phyloP scores from a whole-genome alignment of 2,329 filamentous ascomycete species.

The Calonectria crousiana region DNA sequence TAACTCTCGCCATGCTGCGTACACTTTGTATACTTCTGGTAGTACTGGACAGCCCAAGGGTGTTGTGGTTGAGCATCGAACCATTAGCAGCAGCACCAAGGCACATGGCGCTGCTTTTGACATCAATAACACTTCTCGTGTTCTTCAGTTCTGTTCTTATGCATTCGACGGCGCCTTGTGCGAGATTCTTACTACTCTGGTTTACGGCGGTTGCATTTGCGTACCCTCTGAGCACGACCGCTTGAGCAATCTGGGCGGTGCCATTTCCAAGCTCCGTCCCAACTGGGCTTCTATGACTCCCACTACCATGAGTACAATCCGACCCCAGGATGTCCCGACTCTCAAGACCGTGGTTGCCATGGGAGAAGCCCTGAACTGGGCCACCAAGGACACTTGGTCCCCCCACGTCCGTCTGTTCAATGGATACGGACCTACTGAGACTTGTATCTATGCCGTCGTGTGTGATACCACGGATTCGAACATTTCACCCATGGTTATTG shows the following conservation, averaged over 20 bases:
- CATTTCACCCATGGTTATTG: not conserved
- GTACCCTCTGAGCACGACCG: not conserved
- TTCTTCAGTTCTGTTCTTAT: not conserved
- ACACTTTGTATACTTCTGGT: not conserved
- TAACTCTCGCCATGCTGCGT: not conserved
- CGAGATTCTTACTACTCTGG: not conserved
- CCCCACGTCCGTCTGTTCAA: not conserved
- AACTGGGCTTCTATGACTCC: not conserved
- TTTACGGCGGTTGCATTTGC: not conserved
- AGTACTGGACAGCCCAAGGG: not conserved
- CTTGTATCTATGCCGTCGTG: not conserved
- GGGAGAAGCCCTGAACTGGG: conserved; percentile 5
- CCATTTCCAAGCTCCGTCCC: not conserved
- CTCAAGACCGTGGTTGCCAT: not conserved
- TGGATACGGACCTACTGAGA: conserved; percentile 2
- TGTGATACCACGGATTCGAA: not conserved
- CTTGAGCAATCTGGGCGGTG: not conserved
- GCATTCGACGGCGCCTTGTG: not conserved
- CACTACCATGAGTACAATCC: not conserved
- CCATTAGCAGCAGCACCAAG: not conserved
- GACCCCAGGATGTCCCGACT: not conserved
- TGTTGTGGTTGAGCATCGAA: not conserved
- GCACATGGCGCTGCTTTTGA: not conserved
- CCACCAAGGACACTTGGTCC: not conserved
- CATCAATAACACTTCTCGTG: not conserved